These are phyloP conservation scores for Pleurotus salmoneostramineus DNA, from an alignment of 768 basidiomycete genomes.

Conservation along the genomic window DNA sequence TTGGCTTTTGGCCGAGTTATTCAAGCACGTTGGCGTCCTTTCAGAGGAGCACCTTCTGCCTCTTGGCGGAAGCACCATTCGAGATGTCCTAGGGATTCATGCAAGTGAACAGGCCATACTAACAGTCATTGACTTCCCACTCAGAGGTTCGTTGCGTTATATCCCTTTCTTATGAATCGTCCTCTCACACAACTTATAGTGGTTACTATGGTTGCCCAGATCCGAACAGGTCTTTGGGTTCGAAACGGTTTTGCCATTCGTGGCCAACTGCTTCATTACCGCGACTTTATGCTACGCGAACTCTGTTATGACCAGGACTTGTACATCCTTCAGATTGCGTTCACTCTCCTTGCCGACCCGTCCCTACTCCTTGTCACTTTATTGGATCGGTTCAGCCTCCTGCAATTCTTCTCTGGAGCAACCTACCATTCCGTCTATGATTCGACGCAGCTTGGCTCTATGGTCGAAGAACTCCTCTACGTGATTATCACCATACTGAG, in stretches of 20 bases:
- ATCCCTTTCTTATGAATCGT: not conserved
- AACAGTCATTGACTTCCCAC: conserved; percentile 81
- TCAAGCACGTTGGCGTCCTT: conserved; percentile 77
- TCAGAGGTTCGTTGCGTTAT: conserved; percentile 62
- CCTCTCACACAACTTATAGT: conserved; percentile 39
- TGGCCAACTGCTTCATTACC: conserved; percentile 92
- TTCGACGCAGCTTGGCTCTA: conserved; percentile 63
- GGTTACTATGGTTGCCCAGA: conserved; percentile 89
- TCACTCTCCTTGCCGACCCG: conserved; percentile 69
- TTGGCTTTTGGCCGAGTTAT: conserved; percentile 85
- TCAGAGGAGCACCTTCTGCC: conserved; percentile 47
- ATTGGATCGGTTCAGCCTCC: conserved; percentile 85
- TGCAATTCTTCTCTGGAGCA: conserved; percentile 75
- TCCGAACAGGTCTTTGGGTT: conserved; percentile 94
- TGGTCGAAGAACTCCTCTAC: conserved; percentile 91
- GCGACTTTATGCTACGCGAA: conserved; percentile 94
- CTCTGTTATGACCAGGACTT: conserved; percentile 95
- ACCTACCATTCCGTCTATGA: conserved; percentile 62
- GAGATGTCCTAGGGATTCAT: conserved; percentile 57
- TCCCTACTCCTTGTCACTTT: conserved; percentile 78
- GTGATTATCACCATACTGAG: conserved; percentile 83
- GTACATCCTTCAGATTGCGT: conserved; percentile 81
- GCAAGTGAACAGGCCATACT: conserved; percentile 68
- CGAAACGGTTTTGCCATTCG: conserved; percentile 96
- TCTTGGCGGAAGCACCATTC: conserved; percentile 49